Percentiles rank a stretch among this genome's conserved stretches.
Conservation (phyloP, 2,329 filamentous ascomycete genomes). For the Triangularia verruculosa region DNA sequence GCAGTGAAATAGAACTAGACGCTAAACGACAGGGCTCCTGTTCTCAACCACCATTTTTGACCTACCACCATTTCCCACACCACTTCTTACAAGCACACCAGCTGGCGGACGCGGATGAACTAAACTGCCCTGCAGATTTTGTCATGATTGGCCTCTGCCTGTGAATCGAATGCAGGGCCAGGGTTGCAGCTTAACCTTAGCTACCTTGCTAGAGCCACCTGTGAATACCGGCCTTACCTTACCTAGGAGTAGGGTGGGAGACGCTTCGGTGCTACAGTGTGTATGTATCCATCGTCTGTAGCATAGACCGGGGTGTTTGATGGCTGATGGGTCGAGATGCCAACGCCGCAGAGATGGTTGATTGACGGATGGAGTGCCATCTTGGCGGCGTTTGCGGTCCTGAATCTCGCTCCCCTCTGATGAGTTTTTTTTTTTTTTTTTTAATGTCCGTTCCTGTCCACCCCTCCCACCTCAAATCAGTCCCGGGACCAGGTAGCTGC, state of each 20-base stretch:
- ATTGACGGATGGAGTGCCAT: conserved; percentile 18
- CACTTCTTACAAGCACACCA: neutral
- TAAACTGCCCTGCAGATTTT: neutral
- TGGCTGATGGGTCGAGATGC: conserved; percentile 15
- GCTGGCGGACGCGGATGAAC: neutral
- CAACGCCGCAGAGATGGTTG: conserved; percentile 18
- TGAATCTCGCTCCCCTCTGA: conserved; percentile 20
- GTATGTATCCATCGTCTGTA: neutral
- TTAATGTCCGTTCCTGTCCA: neutral
- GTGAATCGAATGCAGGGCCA: neutral
- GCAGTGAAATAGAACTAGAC: neutral
- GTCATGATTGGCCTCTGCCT: neutral
- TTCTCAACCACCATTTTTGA: neutral
- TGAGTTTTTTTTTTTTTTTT: neutral
- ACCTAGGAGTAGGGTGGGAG: neutral
- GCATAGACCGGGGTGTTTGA: neutral
- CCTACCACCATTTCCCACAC: neutral
- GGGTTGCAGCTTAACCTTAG: neutral
- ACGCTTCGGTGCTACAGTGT: neutral
- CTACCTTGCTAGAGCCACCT: neutral
- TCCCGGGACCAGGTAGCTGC: neutral
- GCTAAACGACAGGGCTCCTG: conserved; percentile 1
- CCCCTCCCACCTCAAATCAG: neutral
- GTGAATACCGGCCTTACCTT: neutral
- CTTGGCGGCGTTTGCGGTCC: conserved; percentile 26